A percentile compares a stretch with the other conserved stretches of the same genome.
phyloP scores from a whole-genome alignment of 2,329 filamentous ascomycete genomes.

The Aspergillus sp. region DNA sequence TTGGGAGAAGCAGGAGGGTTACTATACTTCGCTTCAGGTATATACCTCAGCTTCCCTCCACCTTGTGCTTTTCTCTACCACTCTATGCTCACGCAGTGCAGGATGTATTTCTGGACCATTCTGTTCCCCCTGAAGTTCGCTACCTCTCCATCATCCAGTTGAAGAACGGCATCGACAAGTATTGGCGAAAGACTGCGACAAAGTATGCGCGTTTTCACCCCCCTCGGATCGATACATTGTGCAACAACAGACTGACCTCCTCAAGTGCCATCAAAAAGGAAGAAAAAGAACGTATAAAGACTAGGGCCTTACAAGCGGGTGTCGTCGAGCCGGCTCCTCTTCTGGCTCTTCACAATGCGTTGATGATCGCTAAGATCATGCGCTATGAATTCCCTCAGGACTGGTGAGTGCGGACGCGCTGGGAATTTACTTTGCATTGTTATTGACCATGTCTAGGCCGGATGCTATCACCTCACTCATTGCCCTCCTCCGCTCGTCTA shows the following conservation, averaged over 20 bases:
- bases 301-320: constrained; percentile 72
- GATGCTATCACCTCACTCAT: constrained; percentile 58
- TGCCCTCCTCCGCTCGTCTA: constrained; percentile 61
- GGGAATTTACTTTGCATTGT: neutral
- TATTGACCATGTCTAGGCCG: constrained; percentile 38
- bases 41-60: neutral
- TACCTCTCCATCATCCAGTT: constrained; percentile 91
- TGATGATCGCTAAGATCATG: constrained; percentile 84
- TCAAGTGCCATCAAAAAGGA: constrained; percentile 61
- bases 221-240: neutral
- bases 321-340: constrained; percentile 73
- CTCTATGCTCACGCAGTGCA: constrained; percentile 38
- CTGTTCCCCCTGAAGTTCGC: constrained; percentile 73
- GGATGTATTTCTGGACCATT: constrained; percentile 79
- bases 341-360: constrained; percentile 82
- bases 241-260: constrained; percentile 19
- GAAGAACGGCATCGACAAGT: constrained; percentile 94
- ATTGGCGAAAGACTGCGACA: constrained; percentile 81
- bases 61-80: neutral
- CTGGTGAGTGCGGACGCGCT: constrained; percentile 58
- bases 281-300: constrained; percentile 76
- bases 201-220: constrained; percentile 48
- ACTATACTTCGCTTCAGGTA: constrained; percentile 70
- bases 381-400: constrained; percentile 86
- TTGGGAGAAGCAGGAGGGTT: constrained; percentile 69